Base-by-base conservation (phyloP, 1,139 yeast species). In the Saccharomyces pastorianus region DNA sequence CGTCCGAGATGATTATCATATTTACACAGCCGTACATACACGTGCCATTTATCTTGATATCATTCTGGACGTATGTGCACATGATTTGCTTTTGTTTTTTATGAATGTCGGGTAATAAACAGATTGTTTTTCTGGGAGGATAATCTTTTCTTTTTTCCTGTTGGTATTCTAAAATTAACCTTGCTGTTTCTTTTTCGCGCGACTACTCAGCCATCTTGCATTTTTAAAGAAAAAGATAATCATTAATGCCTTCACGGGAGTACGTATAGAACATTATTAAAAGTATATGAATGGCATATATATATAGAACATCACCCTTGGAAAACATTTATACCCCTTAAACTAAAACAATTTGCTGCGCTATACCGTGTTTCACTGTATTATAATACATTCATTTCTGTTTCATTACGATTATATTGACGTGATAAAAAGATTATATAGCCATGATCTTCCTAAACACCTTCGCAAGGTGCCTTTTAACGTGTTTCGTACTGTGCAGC, bases 361-460 rank as follows among this genome's bases (percentile, higher is more conserved):
- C 23, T 38, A 38, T 17, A 38, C 14, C 14, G 38, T 5, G 14
- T 13, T 38, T n/a, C 17, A 38, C n/a, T 38, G 23, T 17, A 38
- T 6, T 38, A 38, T 38, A 38, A 13, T 38, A 9, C 4, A 9
- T 17, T 34, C 20, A n/a, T 34, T 8, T 34, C 23, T 38, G 23
- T 11, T 38, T 14, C 17, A 38, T 20, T 9, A 17, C 44, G 25
- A 38, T 20, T 38, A 38, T 20, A 38, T 20, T 38, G 44, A 38
- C 25, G 44, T 38, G 17, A 17, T 38, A 38, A 20, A 11, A 11
- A 17, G 20, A 31, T 28, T 28, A 47, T n/a, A 47, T 47, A 13
- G 41, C 49, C 42, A 20, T 47, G 41, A 14, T 47, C 49, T 8
- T 47, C 29, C 49, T 38, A 20, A 38, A 38, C 25, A 47, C 23